Evolutionary conservation across 805 yeast genomes (phyloP), one percentile per base, ranked within the genome.

Genomic region (Starmerella asiatica): DNA sequence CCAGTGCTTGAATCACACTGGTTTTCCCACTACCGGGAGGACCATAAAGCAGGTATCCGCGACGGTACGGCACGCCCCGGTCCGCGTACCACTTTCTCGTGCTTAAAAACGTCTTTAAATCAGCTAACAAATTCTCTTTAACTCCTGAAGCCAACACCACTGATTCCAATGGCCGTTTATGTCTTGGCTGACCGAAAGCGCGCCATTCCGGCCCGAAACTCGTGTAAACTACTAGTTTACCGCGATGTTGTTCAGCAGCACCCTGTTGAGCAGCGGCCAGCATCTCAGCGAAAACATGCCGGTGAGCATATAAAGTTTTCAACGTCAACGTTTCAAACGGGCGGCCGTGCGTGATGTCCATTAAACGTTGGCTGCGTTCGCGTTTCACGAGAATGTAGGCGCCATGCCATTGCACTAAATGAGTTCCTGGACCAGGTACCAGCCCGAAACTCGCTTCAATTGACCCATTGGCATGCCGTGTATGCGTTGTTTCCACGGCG

Each of bases 121-220:
- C 98, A 1, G 54, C 50, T 3, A 82, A 55, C 18, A 91, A 73
- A 8, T 56, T 50, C 42, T 79, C 81, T 44, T 75, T 75, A 37
- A 91, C 67, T 2, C 82, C 85, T 19, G 68, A 58, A 57, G 85
- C 97, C 38, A 91, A 63, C 20, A 91, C 76, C 14, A 91, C 98
- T 6, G 93, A 80, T 3, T 80, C 88, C 29, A 88, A 61, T 21
- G 79, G 61, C 51, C 98, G 68, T 61, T 88, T 88, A 52, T 76
- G 78, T 46, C 95, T 70, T 1, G 98, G 97, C 56, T 78, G 86
- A 2, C 98, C 98, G 64, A 91, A 91, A 4, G 94, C 94, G 54
- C 97, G 69, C 98, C 98, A 91, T 55, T 91, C 98, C 21, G 94
- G 94, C 1, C 97, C 98, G 83, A 91, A 88, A 9, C 94, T 80